phyloP scores from a whole-genome alignment of 2,329 filamentous ascomycete species.

The Aspergillus amoenus region DNA sequence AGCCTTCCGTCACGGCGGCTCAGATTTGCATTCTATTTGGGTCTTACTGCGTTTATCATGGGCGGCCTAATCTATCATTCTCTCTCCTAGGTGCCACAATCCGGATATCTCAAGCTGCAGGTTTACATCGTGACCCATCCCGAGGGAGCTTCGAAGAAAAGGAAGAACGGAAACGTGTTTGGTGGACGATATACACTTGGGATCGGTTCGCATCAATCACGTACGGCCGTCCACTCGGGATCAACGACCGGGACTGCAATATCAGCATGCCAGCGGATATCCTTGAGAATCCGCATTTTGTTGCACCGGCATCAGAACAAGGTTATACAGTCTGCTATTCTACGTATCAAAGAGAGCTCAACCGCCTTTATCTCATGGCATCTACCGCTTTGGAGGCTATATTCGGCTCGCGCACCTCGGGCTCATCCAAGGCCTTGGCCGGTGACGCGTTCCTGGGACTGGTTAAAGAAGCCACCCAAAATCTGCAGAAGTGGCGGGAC shows the following conservation, averaged over 20 bases:
- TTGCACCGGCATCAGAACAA: background rate
- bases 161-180: constrained; percentile 41
- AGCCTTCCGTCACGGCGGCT: constrained; percentile 36
- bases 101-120: constrained; percentile 36
- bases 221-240: constrained; percentile 43
- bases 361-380: constrained; percentile 25
- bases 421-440: constrained; percentile 17
- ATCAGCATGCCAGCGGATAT: constrained; percentile 35
- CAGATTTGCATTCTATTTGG: constrained; percentile 44
- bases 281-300: constrained; percentile 32
- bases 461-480: constrained; percentile 19
- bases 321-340: constrained; percentile 20
- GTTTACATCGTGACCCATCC: constrained; percentile 31
- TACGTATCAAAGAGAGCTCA: constrained; percentile 25
- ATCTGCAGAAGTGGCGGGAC: constrained; percentile 19
- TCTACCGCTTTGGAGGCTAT: constrained; percentile 24
- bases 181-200: constrained; percentile 47
- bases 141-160: constrained; percentile 22
- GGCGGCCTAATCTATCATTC: constrained; percentile 42
- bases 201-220: constrained; percentile 44
- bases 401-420: constrained; percentile 24
- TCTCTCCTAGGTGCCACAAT: constrained; percentile 40
- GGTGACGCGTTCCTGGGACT: constrained; percentile 20
- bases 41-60: constrained; percentile 45
- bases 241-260: constrained; percentile 44